Evolutionary conservation across 352 stramenopile genomes (phyloP), one percentile per base, ranked within the genome.

Genomic region (Thraustotheca clavata): DNA sequence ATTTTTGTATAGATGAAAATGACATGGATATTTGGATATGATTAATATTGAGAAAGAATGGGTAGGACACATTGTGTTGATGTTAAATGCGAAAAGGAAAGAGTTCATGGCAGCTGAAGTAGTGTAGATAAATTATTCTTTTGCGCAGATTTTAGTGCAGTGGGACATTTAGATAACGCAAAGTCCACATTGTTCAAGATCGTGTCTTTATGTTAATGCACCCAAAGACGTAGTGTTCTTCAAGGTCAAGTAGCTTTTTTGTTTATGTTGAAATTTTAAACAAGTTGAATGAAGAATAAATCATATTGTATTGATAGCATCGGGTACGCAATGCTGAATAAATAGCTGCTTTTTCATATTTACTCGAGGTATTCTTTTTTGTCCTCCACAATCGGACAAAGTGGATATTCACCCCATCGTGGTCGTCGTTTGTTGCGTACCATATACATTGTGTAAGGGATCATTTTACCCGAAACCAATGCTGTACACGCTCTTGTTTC

Each of bases 401-500:
- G 54, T 24, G 38, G 34, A 12, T 49, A 22, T 11, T 27, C 16
- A 22, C 27, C 38, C 33, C 54, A 49, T 11, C 20, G 54, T 29
- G 27, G 54, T 20, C 54, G 22, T 18, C 57, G 57, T n/a, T 38
- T 32, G 57, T 65, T 65, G 6, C 22, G 29, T 16, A 65, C 36
- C 57, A 65, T 65, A 35, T 65, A n/a, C n/a, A 54, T n/a, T 11
- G 57, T 65, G 24, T 34, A 20, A 9, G 57, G 57, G 31, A 65
- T 54, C 12, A n/a, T 20, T 32, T 65, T 65, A 31, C 57, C 57
- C 38, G 38, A 24, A 11, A 65, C 57, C 12, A 65, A 24, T 7
- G 57, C 29, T 31, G n/a, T 20, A 12, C 16, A 39, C 14, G 55
- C 39, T 12, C 24, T 8, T 16, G 22, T 38, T 16, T 43, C 57